phyloP scores from a whole-genome alignment of 495 filamentous ascomycete genomes.

The Endocarpon pusillum region DNA sequence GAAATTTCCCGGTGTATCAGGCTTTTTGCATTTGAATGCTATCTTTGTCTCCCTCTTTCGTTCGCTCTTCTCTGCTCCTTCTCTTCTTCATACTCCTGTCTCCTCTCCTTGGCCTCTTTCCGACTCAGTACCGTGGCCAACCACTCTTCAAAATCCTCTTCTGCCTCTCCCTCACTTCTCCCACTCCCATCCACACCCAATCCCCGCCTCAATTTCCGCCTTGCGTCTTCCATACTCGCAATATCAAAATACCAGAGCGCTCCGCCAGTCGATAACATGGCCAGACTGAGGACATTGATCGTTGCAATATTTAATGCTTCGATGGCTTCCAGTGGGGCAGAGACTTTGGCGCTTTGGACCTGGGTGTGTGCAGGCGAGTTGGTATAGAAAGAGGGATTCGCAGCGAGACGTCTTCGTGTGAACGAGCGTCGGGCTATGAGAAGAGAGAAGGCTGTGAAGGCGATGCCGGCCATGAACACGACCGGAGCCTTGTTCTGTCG shows the following conservation, averaged over 20 bases:
- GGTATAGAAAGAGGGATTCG: slow-evolving; percentile 49
- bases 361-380: slow-evolving; percentile 29
- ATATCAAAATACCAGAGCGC: slow-evolving; percentile 55
- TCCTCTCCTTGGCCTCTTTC: slow-evolving; percentile 28
- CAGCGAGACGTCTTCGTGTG: slow-evolving; percentile 29
- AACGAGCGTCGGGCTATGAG: slow-evolving; percentile 54
- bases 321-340: slow-evolving; percentile 47
- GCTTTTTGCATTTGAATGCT: no score
- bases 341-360: slow-evolving; percentile 18
- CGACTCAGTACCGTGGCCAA: slow-evolving; percentile 41
- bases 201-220: slow-evolving; percentile 31
- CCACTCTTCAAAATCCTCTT: slow-evolving; percentile 58
- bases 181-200: slow-evolving; percentile 14
- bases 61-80: no score
- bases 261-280: slow-evolving; percentile 51
- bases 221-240: slow-evolving; percentile 50
- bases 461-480: slow-evolving; percentile 52
- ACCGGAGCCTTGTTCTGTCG: background rate
- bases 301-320: slow-evolving; percentile 74
- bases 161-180: slow-evolving; percentile 37
- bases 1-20: no score
- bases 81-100: no score
- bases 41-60: no score
- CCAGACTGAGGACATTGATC: slow-evolving; percentile 54
- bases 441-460: slow-evolving; percentile 53